phyloP scores from a whole-genome alignment of 192 early-diverging fungal genomes.

The Anaeromyces robustus region DNA sequence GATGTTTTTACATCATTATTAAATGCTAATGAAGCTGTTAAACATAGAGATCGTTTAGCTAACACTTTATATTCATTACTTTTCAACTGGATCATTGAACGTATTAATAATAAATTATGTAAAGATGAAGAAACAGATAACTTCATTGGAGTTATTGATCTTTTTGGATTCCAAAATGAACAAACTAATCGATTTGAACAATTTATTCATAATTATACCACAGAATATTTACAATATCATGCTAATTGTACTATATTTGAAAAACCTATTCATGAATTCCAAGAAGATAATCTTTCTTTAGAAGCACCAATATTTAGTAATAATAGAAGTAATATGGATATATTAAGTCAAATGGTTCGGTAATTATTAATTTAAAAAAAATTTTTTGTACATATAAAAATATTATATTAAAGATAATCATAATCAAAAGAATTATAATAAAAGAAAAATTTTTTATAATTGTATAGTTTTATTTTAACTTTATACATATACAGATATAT shows the following conservation, averaged over 20 bases:
- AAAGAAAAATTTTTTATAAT: no score
- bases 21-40: slow-evolving; percentile 50
- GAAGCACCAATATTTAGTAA: not conserved
- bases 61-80: slow-evolving; percentile 65
- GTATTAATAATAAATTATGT: slow-evolving; percentile 71
- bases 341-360: not conserved
- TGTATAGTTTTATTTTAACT: no score
- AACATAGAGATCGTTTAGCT: slow-evolving; percentile 68
- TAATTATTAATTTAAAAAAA: not conserved
- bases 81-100: slow-evolving; percentile 85
- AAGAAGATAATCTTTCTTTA: not conserved
- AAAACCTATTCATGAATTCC: slow-evolving; percentile 49
- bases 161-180: slow-evolving; percentile 58
- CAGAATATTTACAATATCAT: slow-evolving; percentile 59
- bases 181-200: slow-evolving; percentile 48
- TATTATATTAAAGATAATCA: no score
- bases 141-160: slow-evolving; percentile 78
- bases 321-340: not conserved
- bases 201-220: slow-evolving; percentile 64
- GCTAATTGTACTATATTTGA: slow-evolving; percentile 38
- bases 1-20: slow-evolving; percentile 71
- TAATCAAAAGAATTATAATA: no score
- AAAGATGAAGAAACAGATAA: slow-evolving; percentile 49
- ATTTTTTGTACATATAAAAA: no score
- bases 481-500: no score